Conservation (phyloP, 225 moss, liverwort and hornwort species). For the Pseudisothecium myosuroides region DNA sequence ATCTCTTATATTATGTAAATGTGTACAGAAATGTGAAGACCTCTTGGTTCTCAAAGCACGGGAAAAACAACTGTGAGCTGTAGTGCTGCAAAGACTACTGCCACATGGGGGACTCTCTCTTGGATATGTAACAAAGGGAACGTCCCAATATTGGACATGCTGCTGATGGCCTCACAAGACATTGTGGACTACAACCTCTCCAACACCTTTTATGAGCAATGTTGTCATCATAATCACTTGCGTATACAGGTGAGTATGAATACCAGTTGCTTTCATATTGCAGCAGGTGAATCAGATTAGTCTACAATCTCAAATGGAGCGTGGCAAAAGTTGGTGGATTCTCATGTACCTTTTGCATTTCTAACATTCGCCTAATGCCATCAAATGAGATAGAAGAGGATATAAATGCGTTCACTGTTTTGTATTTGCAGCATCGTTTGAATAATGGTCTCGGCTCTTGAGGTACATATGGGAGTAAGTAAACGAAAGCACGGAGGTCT, state of each 20-base stretch:
- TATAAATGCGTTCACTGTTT: background rate
- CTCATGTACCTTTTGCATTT: background rate
- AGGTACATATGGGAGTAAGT: background rate
- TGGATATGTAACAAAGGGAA: constrained; percentile 11
- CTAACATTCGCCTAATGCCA: background rate
- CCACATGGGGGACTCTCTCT: background rate
- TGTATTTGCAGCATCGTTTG: background rate
- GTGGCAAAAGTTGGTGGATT: background rate
- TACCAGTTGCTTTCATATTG: background rate
- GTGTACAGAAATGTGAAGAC: constrained; percentile 5
- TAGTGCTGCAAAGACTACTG: background rate
- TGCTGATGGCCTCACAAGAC: constrained; percentile 13
- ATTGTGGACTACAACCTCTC: constrained; percentile 12
- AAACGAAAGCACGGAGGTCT: background rate
- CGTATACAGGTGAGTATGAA: background rate
- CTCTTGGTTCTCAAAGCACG: constrained; percentile 13
- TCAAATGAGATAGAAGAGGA: background rate
- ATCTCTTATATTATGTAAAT: background rate
- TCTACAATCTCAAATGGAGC: background rate
- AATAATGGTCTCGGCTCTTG: background rate
- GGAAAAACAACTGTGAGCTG: background rate
- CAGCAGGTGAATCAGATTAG: background rate
- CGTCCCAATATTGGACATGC: constrained; percentile 4
- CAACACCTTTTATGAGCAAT: constrained; percentile 13
- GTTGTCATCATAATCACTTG: constrained; percentile 3